Conservation (phyloP, 2,329 filamentous ascomycete genomes). For the Colletotrichum tamarilloi region DNA sequence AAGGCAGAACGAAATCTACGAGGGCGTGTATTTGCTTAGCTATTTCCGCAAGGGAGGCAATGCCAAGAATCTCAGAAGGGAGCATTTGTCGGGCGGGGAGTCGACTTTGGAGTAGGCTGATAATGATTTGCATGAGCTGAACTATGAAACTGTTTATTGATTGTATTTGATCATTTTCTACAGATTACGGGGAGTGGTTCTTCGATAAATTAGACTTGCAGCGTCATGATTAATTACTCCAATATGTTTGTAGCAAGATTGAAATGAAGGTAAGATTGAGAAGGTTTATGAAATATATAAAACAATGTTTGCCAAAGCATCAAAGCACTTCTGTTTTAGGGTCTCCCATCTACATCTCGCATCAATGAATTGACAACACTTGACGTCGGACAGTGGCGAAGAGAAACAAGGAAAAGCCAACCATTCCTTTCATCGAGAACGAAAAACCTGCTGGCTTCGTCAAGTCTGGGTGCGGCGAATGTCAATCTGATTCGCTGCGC, state of each 20-base stretch:
- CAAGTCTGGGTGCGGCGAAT: neutral
- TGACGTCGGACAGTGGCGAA: neutral
- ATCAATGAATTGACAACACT: neutral
- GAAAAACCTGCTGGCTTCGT: neutral
- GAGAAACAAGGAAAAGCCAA: neutral
- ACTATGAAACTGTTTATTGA: neutral
- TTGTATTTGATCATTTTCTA: neutral
- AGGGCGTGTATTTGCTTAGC: conserved; percentile 44
- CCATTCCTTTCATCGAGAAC: neutral
- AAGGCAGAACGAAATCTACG: conserved; percentile 41
- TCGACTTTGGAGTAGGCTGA: neutral
- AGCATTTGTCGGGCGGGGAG: conserved; percentile 6
- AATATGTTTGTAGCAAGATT: no score
- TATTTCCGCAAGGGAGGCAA: conserved; percentile 5
- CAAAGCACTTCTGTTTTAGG: neutral
- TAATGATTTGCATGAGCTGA: neutral
- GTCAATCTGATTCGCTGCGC: conserved; percentile 5
- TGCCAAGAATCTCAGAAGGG: neutral
- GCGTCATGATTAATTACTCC: neutral
- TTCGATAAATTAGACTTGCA: neutral
- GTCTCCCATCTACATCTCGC: neutral
- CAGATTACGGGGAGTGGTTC: neutral
- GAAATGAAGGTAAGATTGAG: no score
- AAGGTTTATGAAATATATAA: no score
- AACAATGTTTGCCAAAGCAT: neutral